Base-by-base conservation (phyloP, 257 asterid species). In the Asclepias syriaca region DNA sequence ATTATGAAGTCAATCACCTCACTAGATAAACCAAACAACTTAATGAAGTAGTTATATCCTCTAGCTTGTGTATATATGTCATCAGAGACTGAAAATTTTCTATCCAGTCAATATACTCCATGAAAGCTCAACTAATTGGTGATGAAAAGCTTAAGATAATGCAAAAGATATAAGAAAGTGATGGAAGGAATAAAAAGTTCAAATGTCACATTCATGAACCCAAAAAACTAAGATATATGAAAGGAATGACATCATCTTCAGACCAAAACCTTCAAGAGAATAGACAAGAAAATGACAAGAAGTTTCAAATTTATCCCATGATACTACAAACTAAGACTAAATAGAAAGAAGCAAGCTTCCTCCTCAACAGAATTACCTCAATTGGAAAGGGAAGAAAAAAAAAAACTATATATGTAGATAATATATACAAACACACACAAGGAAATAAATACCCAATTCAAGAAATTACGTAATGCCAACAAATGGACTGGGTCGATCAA, bases 251-350 rank as follows among this genome's bases (percentile, higher is more conserved):
- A 22, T 19, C 48, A n/a, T 11, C 50, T 45, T 24, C 58, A 45
- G 67, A 56, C 67, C 48, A 24, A 57, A 55, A 53, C 37, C 66
- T 40, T 53, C n/a, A 53, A 39, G 66, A 46, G 19, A 19, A 71
- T 14, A 71, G 24, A 71, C 16, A 50, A 24, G 10, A 50, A 24
- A 2, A 18, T 29, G 16, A 16, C 21, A 29, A n/a, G 19, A 59
- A 71, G 49, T 15, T 45, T 32, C 8, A 8, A 32, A n/a, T 24
- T 22, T 53, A 27, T 40, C 48, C 65, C 13, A 39, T 2, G n/a
- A 3, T 21, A 71, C 67, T 5, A 13, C 19, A 57, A 29, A 24
- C 32, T 21, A 71, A 60, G 58, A 60, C 21, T 59, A 39, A 39
- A 34, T 51, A 37, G 27, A 48, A 71, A 61, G 10, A 12, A 24